Conservation (phyloP, 345 rosid genomes). For the Xanthoceras sorbifolium region DNA sequence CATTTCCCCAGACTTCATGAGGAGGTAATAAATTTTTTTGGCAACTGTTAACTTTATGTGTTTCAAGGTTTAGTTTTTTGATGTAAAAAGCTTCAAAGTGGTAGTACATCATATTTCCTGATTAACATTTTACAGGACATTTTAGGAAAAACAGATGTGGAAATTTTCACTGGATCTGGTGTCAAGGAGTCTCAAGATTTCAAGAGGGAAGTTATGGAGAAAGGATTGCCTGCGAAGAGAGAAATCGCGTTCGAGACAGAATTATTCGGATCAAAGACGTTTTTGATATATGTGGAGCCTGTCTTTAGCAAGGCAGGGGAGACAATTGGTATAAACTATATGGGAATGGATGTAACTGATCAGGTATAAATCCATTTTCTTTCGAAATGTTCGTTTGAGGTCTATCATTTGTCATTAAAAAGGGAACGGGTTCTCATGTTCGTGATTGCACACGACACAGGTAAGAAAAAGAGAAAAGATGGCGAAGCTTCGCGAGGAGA, state of each 20-base stretch:
- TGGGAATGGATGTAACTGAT: slow-evolving; percentile 98
- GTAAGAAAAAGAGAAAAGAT: slow-evolving; percentile 84
- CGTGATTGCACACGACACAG: slow-evolving; percentile 40
- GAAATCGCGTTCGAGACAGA: slow-evolving; percentile 90
- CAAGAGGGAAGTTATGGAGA: slow-evolving; percentile 89
- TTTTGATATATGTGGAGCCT: slow-evolving; percentile 87
- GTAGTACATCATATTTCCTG: neutral
- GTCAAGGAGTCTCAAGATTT: slow-evolving; percentile 95
- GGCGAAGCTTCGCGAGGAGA: slow-evolving; percentile 88
- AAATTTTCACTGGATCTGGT: slow-evolving; percentile 86
- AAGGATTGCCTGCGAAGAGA: slow-evolving; percentile 85
- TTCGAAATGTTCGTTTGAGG: neutral
- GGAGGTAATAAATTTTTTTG: slow-evolving; percentile 62
- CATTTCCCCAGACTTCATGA: slow-evolving; percentile 83
- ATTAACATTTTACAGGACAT: slow-evolving; percentile 61
- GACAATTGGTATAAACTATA: slow-evolving; percentile 87
- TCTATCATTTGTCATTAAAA: slow-evolving; percentile 1
- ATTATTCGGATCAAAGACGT: slow-evolving; percentile 81
- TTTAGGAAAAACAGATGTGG: slow-evolving; percentile 85
- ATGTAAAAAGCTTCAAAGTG: neutral
- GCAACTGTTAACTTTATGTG: slow-evolving; percentile 24
- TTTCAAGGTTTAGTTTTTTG: slow-evolving; percentile 18
- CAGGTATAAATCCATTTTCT: slow-evolving; percentile 56
- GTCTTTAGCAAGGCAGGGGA: slow-evolving; percentile 84
- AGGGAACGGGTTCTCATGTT: slow-evolving; percentile 14